Percentiles rank a stretch among this genome's conserved stretches.
Evolutionary conservation across 1,284 basidiomycete genomes (phyloP).

Genomic region (Sanghuangporus baumii): DNA sequence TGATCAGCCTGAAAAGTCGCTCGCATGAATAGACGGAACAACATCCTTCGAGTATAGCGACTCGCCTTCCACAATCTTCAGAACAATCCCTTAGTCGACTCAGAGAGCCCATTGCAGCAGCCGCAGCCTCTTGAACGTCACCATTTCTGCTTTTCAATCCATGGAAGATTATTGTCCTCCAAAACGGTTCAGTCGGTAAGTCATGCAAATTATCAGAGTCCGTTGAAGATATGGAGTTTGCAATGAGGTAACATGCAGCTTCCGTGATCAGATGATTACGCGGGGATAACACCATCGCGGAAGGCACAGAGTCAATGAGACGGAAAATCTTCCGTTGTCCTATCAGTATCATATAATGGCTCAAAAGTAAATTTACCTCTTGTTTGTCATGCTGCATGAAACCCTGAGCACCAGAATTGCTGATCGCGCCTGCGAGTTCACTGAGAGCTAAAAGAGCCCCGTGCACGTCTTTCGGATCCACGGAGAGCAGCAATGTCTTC

Average conservation of each 20-base stretch:
- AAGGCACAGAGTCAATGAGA: slow-evolving; percentile 48
- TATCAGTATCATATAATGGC: neutral
- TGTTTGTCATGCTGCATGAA: slow-evolving; percentile 29
- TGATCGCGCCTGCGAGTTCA: slow-evolving; percentile 59
- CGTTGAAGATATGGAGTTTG: slow-evolving; percentile 51
- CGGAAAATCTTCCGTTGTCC: slow-evolving; percentile 46
- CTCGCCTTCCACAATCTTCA: slow-evolving; percentile 64
- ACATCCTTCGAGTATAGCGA: slow-evolving; percentile 20
- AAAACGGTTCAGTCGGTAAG: slow-evolving; percentile 44
- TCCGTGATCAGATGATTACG: slow-evolving; percentile 72
- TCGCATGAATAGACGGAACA: slow-evolving; percentile 14
- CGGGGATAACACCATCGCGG: slow-evolving; percentile 54
- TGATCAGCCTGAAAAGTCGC: slow-evolving; percentile 49
- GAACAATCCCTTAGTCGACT: slow-evolving; percentile 66
- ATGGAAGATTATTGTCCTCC: slow-evolving; percentile 66
- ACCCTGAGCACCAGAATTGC: slow-evolving; percentile 26
- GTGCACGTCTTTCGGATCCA: slow-evolving; percentile 73
- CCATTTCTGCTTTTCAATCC: slow-evolving; percentile 66
- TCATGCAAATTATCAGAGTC: slow-evolving; percentile 41
- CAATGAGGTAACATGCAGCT: slow-evolving; percentile 72
- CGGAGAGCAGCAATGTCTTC: slow-evolving; percentile 58
- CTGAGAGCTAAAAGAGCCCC: slow-evolving; percentile 75
- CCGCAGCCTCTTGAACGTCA: slow-evolving; percentile 70
- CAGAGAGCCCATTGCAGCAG: slow-evolving; percentile 56
- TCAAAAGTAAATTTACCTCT: slow-evolving; percentile 29